A percentile compares a stretch with the other conserved stretches of the same genome.
Evolutionary conservation across 306 rosid genomes (phyloP).

Genomic region (Ormosia semicastrata): DNA sequence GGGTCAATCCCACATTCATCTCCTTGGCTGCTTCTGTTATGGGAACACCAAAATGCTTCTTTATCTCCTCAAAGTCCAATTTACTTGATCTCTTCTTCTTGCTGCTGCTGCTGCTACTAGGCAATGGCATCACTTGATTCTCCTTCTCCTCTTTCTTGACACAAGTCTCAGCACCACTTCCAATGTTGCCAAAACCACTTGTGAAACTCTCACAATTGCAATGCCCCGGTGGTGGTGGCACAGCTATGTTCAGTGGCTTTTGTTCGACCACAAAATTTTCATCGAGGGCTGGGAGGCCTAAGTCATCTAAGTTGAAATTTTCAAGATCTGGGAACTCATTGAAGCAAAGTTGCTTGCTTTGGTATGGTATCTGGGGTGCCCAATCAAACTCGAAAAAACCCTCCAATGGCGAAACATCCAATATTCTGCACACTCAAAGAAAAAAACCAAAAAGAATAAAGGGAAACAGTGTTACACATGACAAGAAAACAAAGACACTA

Average conservation of each 20-base stretch:
- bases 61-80: conserved; percentile 31
- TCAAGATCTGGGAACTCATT: conserved; percentile 39
- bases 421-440: conserved; percentile 27
- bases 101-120: neutral
- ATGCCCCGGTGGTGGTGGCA: neutral
- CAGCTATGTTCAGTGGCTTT: conserved; percentile 21
- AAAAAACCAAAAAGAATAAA: neutral
- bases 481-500: neutral
- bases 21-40: conserved; percentile 65
- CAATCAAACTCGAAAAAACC: conserved; percentile 13
- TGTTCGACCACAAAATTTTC: conserved; percentile 32
- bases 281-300: conserved; percentile 18
- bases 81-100: neutral
- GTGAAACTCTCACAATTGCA: neutral
- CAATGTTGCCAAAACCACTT: neutral
- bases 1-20: conserved; percentile 69
- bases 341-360: conserved; percentile 22
- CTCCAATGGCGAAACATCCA: conserved; percentile 39
- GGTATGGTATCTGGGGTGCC: neutral
- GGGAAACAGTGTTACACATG: neutral
- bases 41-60: conserved; percentile 58
- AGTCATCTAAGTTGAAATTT: conserved; percentile 20
- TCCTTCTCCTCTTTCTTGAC: conserved; percentile 12
- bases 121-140: neutral
- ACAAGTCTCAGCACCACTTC: conserved; percentile 3